phyloP scores from a whole-genome alignment of 306 rosid genomes.

The Arachis stenosperma region DNA sequence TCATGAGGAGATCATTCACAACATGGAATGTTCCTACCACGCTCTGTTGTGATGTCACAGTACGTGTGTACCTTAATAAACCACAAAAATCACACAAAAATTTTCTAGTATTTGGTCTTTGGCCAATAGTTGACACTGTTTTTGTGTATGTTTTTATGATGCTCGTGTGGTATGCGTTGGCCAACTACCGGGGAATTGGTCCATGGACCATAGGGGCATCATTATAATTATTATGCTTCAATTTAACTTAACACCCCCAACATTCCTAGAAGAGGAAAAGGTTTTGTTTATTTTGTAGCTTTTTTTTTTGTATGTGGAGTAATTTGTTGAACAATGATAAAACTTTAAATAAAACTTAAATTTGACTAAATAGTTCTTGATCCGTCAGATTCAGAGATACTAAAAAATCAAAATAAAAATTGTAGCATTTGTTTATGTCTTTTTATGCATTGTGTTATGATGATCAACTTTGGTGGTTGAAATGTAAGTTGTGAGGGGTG shows the following conservation, averaged over 20 bases:
- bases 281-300: background rate
- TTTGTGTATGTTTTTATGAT: slow-evolving; percentile 13
- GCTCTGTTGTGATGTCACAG: slow-evolving; percentile 58
- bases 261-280: slow-evolving; percentile 21
- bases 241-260: slow-evolving; percentile 18
- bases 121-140: slow-evolving; percentile 23
- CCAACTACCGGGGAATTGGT: slow-evolving; percentile 44
- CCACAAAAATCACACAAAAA: slow-evolving; percentile 9
- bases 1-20: slow-evolving; percentile 45
- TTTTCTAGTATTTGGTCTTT: background rate
- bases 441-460: slow-evolving; percentile 10
- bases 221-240: slow-evolving; percentile 12
- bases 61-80: slow-evolving; percentile 49
- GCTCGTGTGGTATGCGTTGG: slow-evolving; percentile 41
- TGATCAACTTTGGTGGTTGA: slow-evolving; percentile 13
- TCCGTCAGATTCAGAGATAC: too few species aligned
- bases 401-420: too few species aligned
- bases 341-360: too few species aligned
- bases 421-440: background rate
- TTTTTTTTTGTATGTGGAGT: too few species aligned
- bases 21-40: slow-evolving; percentile 59
- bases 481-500: background rate
- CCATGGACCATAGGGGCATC: slow-evolving; percentile 22
- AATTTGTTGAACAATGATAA: too few species aligned
- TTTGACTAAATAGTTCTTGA: too few species aligned